Conservation (phyloP, 2,329 filamentous ascomycete genomes). For the Trichoderma sp. region DNA sequence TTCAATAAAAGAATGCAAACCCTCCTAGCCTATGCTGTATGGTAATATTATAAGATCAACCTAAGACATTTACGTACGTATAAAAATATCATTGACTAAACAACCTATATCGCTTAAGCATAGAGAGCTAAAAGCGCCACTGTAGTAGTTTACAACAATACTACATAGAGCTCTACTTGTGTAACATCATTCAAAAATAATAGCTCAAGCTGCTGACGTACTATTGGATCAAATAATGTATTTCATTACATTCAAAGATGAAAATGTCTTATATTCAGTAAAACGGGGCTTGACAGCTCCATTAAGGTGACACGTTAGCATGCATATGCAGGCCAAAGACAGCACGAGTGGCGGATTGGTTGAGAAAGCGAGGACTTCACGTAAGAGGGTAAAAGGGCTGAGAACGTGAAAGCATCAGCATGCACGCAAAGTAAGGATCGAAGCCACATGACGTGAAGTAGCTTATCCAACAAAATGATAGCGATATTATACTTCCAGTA, state of each 20-base stretch:
- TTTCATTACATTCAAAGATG: neutral
- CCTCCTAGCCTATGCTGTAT: neutral
- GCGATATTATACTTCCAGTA: too few species aligned
- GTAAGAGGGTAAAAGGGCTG: neutral
- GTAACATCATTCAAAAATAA: neutral
- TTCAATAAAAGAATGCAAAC: neutral
- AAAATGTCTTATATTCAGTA: neutral
- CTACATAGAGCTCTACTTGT: neutral
- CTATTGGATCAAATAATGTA: neutral
- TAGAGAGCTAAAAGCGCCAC: neutral
- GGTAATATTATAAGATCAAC: neutral
- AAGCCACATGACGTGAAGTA: neutral
- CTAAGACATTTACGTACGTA: neutral
- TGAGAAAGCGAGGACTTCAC: neutral
- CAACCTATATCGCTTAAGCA: neutral
- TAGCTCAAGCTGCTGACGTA: neutral
- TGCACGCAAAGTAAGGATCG: neutral
- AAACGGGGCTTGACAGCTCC: neutral
- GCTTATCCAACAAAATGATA: neutral
- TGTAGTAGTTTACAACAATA: neutral
- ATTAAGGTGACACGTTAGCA: neutral
- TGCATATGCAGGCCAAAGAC: neutral
- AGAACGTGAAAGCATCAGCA: neutral
- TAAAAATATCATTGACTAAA: neutral
- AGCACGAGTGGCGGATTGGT: neutral